A percentile compares a stretch with the other conserved stretches of the same genome.
These are phyloP conservation scores for Fremontodendron californicum DNA, from an alignment of 345 rosid species.

Conservation along the genomic window DNA sequence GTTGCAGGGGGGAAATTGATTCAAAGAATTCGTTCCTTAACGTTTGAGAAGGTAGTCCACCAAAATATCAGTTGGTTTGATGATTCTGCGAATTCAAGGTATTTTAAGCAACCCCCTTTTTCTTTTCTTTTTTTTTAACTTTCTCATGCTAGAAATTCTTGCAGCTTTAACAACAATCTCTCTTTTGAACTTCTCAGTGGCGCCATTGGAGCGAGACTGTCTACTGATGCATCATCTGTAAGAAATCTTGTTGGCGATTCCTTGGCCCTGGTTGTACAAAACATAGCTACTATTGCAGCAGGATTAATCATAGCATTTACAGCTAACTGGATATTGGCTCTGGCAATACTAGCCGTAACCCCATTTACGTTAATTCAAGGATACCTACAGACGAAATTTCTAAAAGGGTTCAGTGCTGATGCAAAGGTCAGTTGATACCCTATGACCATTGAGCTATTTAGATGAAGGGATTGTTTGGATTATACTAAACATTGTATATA, in stretches of 20 bases:
- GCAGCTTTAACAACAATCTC: neutral
- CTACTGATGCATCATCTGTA: slow-evolving; percentile 56
- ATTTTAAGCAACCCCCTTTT: neutral
- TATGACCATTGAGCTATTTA: neutral
- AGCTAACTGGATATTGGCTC: slow-evolving; percentile 58
- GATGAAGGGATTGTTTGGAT: neutral
- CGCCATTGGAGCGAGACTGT: slow-evolving; percentile 61
- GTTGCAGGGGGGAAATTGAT: slow-evolving; percentile 81
- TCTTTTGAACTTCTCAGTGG: slow-evolving; percentile 37
- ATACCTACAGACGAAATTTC: slow-evolving; percentile 36
- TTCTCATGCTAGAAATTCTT: neutral
- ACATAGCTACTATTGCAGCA: slow-evolving; percentile 39
- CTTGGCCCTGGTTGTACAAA: slow-evolving; percentile 50
- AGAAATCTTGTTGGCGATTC: slow-evolving; percentile 53
- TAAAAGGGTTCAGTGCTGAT: slow-evolving; percentile 56
- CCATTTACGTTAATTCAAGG: slow-evolving; percentile 49
- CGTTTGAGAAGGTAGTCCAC: slow-evolving; percentile 73
- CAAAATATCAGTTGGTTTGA: slow-evolving; percentile 91
- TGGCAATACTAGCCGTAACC: slow-evolving; percentile 34
- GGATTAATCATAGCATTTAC: slow-evolving; percentile 49
- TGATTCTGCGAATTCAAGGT: slow-evolving; percentile 72
- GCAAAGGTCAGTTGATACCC: slow-evolving; percentile 26
- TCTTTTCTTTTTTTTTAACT: too few relatives aligned
- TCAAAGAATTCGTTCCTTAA: slow-evolving; percentile 56
- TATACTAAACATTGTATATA: neutral